phyloP scores from a whole-genome alignment of 345 rosid genomes.

The Bruguiera gymnorhiza region DNA sequence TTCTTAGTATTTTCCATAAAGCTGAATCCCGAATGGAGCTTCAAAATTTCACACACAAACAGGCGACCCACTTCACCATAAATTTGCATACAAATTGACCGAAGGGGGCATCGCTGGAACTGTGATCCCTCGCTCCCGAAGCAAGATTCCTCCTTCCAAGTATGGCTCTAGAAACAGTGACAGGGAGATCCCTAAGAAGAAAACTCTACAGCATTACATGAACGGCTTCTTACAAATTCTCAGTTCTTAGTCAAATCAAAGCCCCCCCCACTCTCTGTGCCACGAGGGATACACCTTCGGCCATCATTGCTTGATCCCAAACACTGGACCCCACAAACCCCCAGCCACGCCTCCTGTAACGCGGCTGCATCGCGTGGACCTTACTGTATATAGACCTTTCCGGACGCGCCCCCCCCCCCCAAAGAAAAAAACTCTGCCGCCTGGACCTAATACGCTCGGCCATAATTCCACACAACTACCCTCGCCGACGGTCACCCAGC shows the following conservation, averaged over 20 bases:
- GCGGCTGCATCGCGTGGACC: conserved; percentile 2
- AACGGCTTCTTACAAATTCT: too few species aligned
- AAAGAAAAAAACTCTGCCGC: conserved; percentile 7
- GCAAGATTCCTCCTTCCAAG: too few species aligned
- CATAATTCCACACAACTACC: conserved; percentile 9
- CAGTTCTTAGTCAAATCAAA: background rate
- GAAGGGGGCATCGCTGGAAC: too few species aligned
- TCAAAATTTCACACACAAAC: too few species aligned
- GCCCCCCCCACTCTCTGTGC: background rate
- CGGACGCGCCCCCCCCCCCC: background rate
- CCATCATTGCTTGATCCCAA: background rate
- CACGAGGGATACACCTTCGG: background rate
- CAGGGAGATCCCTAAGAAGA: too few species aligned
- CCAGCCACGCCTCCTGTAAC: background rate
- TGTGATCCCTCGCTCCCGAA: too few species aligned
- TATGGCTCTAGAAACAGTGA: too few species aligned
- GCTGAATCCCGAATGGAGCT: too few species aligned
- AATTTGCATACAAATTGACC: too few species aligned
- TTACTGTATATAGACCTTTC: background rate
- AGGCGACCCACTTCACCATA: too few species aligned
- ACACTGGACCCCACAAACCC: background rate
- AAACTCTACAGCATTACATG: too few species aligned
- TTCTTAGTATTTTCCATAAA: too few species aligned
- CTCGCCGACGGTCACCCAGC: conserved; percentile 30
- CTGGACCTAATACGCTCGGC: conserved; percentile 20